Evolutionary conservation across 1,284 basidiomycete species (phyloP).

Genomic region (Microbotryum intermedium): DNA sequence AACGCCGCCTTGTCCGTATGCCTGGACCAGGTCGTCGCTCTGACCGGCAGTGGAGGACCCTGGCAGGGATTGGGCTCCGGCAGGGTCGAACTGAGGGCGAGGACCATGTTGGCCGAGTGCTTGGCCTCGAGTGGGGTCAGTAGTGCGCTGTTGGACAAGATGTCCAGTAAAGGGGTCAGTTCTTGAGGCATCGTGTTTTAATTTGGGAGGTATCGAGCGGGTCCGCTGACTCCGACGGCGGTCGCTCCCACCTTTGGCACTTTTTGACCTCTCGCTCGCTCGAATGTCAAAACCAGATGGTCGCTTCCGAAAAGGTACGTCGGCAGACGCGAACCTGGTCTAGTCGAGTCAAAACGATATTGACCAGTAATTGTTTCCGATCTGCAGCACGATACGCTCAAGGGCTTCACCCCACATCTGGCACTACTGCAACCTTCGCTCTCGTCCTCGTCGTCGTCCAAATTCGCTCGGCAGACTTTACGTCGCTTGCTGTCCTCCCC

Average conservation of each 20-base stretch:
- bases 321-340: neutral
- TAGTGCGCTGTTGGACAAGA: neutral
- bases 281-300: neutral
- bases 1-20: neutral
- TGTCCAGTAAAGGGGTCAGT: neutral
- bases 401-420: neutral
- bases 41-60: neutral
- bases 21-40: neutral
- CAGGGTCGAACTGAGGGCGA: slow-evolving; percentile 1
- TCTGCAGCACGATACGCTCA: neutral
- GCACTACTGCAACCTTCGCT: neutral
- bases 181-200: no score
- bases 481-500: neutral
- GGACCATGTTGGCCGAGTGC: neutral
- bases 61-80: neutral
- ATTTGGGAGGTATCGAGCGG: no score
- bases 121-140: neutral
- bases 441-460: neutral
- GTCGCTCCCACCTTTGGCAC: no score
- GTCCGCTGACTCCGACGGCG: no score
- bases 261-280: neutral
- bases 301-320: neutral
- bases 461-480: neutral
- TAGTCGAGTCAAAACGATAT: no score
- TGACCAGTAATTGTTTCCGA: neutral